Evolutionary conservation across 2,329 filamentous ascomycete species (phyloP).

Genomic region (Zasmidium angulare): DNA sequence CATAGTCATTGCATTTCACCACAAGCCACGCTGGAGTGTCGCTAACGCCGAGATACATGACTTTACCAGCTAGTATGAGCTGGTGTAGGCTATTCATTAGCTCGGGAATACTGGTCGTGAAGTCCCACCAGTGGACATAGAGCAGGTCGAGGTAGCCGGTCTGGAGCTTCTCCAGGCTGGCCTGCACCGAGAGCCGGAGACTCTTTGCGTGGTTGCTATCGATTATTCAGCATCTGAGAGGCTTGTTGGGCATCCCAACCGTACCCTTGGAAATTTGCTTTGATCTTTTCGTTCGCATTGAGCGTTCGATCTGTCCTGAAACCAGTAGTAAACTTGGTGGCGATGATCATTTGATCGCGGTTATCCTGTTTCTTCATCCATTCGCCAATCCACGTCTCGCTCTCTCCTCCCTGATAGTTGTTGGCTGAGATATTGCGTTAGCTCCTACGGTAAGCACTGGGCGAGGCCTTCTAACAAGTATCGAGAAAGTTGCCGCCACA

Average conservation of each 20-base stretch:
- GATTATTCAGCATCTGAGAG: too few species aligned
- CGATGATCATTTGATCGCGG: conserved; percentile 36
- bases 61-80: conserved; percentile 60
- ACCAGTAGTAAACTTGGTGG: conserved; percentile 40
- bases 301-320: conserved; percentile 24
- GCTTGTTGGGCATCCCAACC: too few species aligned
- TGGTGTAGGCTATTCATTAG: conserved; percentile 67
- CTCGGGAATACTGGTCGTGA: conserved; percentile 54
- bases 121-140: conserved; percentile 35
- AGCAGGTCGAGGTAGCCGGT: conserved; percentile 67
- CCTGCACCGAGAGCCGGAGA: conserved; percentile 50
- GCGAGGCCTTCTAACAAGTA: background rate
- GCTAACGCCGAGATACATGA: conserved; percentile 64
- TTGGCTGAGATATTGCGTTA: conserved; percentile 21
- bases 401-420: conserved; percentile 36
- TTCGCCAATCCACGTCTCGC: conserved; percentile 35
- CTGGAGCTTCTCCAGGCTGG: conserved; percentile 52
- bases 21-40: conserved; percentile 66
- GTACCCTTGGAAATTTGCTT: conserved; percentile 57
- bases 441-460: background rate
- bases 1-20: conserved; percentile 45
- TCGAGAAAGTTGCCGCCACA: background rate
- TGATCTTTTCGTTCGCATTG: conserved; percentile 32
- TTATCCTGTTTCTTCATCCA: conserved; percentile 37
- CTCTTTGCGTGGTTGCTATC: too few species aligned